Base-by-base conservation (phyloP, 352 stramenopile species). In the Phytophthora idaei region DNA sequence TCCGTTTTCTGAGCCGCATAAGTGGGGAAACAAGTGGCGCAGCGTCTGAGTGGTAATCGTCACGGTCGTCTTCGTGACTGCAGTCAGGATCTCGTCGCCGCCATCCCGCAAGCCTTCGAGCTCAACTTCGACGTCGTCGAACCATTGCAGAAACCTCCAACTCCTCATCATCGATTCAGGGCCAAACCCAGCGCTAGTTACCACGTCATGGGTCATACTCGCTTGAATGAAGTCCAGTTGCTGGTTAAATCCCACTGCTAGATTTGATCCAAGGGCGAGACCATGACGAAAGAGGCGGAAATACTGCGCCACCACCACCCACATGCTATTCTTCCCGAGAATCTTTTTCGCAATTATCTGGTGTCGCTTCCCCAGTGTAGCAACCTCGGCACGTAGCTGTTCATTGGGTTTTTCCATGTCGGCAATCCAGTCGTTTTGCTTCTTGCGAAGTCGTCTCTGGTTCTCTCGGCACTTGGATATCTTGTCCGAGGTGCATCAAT, bases 91-190 rank as follows among this genome's bases (percentile, higher is more conserved):
- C 2, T 15, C 14, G 8, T 44, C 29, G 2, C 11, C 37, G 21
- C 21, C 21, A 21, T 21, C 21, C 21, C 21, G 32, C 32, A 61
- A 15, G 31, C 31, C 11, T 46, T 37, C 7, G 3, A 61, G 29
- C 29, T 61, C 44, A 45, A 54, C 29, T 32, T 52, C 6, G 4
- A 54, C 45, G 29, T 46, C 21, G 31, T 61, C 31, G 25, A 61
- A 61, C 44, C 31, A 61, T 29, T 59, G 37, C 17, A 36, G 31
- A 29, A 45, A 61, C 29, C 32, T 44, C 44, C 44, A 61, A 14
- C 29, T 61, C 12, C 12, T 53, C 14, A 61, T 15, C 25, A 39
- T 12, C 9, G 45, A 34, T 34, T 48, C 1, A 29, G 17, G 42
- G 29, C 17, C 42, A 21, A 11, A 48, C n/a, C 42, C n/a, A 48